Evolutionary conservation across 495 filamentous ascomycete species (phyloP).

Genomic region (Jackrogersella multiformis): DNA sequence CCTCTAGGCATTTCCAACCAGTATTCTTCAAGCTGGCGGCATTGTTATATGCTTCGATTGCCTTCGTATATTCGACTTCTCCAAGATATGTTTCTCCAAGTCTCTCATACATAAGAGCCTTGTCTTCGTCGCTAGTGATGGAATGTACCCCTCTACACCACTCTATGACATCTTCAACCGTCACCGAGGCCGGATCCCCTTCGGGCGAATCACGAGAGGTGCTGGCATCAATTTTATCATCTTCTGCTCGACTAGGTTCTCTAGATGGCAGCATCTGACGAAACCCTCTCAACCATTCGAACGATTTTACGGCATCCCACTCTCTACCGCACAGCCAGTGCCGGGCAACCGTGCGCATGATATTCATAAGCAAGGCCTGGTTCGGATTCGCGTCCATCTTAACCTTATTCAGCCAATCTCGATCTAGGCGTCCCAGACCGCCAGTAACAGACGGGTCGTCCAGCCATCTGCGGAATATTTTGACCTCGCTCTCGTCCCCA

Average conservation of each 20-base stretch:
- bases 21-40: not conserved
- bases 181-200: not conserved
- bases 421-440: not conserved
- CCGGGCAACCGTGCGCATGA: slow-evolving; percentile 1
- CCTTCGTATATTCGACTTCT: not conserved
- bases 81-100: not conserved
- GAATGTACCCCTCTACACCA: not conserved
- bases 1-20: not conserved
- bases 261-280: not conserved
- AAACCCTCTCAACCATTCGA: not conserved
- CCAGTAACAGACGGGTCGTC: slow-evolving; percentile 6
- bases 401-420: not conserved
- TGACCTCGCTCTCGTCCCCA: not conserved
- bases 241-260: not conserved
- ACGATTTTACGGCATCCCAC: not conserved
- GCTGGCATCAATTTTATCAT: not conserved
- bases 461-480: slow-evolving; percentile 14
- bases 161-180: not conserved
- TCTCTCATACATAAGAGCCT: slow-evolving; percentile 3
- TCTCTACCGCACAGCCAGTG: slow-evolving; percentile 6
- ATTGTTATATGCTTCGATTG: not conserved
- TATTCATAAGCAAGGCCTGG: slow-evolving; percentile 4
- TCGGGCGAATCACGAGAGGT: not conserved
- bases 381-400: slow-evolving; percentile 1
- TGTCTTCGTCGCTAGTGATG: not conserved